Percentiles rank a stretch among this genome's conserved stretches.
Evolutionary conservation across 108 stramenopile species (phyloP).

Genomic region (Fragilaria crotonensis): DNA sequence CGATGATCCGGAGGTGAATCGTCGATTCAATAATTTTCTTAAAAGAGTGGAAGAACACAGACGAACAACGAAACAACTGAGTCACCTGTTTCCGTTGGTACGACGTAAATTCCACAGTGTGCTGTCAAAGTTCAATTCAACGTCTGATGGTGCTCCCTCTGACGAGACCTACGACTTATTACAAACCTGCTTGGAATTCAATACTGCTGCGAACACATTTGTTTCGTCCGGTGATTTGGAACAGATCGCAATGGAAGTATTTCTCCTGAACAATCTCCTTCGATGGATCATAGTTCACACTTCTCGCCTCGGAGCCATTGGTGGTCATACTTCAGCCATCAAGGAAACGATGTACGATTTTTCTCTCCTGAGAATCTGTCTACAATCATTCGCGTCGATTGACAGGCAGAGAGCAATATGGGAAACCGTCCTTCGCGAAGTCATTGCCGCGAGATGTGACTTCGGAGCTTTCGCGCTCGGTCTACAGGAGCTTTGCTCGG

Average conservation of each 20-base stretch:
- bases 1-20: background rate
- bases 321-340: background rate
- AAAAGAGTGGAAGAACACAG: background rate
- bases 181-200: slow-evolving; percentile 13
- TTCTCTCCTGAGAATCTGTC: background rate
- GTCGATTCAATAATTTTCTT: background rate
- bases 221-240: background rate
- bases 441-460: slow-evolving; percentile 53
- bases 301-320: slow-evolving; percentile 17
- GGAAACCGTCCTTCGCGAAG: slow-evolving; percentile 53
- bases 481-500: slow-evolving; percentile 7
- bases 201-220: slow-evolving; percentile 7
- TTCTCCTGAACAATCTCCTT: slow-evolving; percentile 66
- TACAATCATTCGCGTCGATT: background rate
- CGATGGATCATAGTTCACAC: slow-evolving; percentile 68
- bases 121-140: slow-evolving; percentile 5
- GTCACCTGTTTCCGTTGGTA: slow-evolving; percentile 3
- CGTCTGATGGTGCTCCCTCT: slow-evolving; percentile 15
- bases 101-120: slow-evolving; percentile 13
- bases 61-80: background rate
- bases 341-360: background rate
- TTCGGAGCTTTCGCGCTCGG: slow-evolving; percentile 33
- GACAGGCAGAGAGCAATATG: slow-evolving; percentile 16
- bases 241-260: slow-evolving; percentile 24
- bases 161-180: slow-evolving; percentile 25